These are phyloP conservation scores for Rhizophagus clarus DNA, from an alignment of 192 early-diverging fungal species.

Conservation along the genomic window DNA sequence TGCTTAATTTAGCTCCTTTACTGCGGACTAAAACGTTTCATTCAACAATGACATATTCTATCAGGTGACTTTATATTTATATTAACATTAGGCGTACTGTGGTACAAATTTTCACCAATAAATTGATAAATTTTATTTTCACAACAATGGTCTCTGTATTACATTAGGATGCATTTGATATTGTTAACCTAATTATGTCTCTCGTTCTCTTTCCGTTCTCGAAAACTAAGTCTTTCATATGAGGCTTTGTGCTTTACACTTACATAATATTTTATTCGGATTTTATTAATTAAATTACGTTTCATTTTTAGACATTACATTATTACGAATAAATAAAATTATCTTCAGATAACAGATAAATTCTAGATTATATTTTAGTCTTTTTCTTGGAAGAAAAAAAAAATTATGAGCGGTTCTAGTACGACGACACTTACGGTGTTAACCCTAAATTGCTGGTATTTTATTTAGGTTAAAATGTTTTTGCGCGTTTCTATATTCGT, in stretches of 20 bases:
- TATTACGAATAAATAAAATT: not conserved
- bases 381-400: not conserved
- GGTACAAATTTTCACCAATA: no score
- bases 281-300: not conserved
- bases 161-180: not conserved
- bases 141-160: not conserved
- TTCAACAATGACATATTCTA: no score
- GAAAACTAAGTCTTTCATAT: no score
- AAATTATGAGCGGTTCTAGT: conserved; percentile 31
- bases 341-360: not conserved
- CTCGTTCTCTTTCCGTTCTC: not conserved
- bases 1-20: no score
- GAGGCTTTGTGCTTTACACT: no score
- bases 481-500: not conserved
- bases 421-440: conserved; percentile 44
- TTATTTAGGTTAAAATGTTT: not conserved
- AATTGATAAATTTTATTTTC: no score
- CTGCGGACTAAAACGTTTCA: no score
- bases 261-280: not conserved
- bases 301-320: not conserved
- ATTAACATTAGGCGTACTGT: no score
- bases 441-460: conserved; percentile 57
- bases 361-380: not conserved
- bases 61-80: no score
- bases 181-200: not conserved